These are phyloP conservation scores for Desmodesmus armatus DNA, from an alignment of 139 green algal genomes.

Conservation along the genomic window DNA sequence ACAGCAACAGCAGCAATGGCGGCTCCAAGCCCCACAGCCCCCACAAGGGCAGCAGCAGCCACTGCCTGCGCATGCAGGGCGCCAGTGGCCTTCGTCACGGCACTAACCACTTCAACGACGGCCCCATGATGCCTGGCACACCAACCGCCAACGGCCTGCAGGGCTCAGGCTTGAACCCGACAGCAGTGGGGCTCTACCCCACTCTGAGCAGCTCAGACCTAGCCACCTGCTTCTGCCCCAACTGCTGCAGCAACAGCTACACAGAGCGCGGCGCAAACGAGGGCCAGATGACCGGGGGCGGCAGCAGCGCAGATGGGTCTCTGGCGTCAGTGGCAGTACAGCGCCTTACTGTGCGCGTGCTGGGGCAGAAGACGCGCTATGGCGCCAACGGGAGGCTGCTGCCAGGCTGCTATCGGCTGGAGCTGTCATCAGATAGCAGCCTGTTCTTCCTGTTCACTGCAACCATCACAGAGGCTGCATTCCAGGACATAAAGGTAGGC, in stretches of 20 bases:
- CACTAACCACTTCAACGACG: too few species aligned
- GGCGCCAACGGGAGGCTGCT: background rate
- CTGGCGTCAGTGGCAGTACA: too few species aligned
- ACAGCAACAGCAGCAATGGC: background rate
- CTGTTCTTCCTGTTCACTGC: slow-evolving; percentile 29
- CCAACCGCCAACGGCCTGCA: too few species aligned
- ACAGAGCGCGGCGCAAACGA: too few species aligned
- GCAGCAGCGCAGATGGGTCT: too few species aligned
- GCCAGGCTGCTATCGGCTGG: background rate
- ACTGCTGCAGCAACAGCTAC: background rate
- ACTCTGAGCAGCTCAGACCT: background rate
- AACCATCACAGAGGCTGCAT: slow-evolving; percentile 10
- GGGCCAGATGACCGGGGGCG: too few species aligned
- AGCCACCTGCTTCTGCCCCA: background rate
- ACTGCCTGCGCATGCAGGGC: background rate
- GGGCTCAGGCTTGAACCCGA: too few species aligned
- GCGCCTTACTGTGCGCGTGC: too few species aligned
- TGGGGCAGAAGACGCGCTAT: too few species aligned
- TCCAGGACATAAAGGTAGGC: slow-evolving; percentile 26
- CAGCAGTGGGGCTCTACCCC: too few species aligned
- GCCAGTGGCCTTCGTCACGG: slow-evolving; percentile 7
- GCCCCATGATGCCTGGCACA: too few species aligned
- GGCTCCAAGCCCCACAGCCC: background rate
- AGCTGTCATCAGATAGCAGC: slow-evolving; percentile 8
- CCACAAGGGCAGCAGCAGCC: background rate